phyloP scores from a whole-genome alignment of 257 asterid species.

The Jacaranda mimosifolia region DNA sequence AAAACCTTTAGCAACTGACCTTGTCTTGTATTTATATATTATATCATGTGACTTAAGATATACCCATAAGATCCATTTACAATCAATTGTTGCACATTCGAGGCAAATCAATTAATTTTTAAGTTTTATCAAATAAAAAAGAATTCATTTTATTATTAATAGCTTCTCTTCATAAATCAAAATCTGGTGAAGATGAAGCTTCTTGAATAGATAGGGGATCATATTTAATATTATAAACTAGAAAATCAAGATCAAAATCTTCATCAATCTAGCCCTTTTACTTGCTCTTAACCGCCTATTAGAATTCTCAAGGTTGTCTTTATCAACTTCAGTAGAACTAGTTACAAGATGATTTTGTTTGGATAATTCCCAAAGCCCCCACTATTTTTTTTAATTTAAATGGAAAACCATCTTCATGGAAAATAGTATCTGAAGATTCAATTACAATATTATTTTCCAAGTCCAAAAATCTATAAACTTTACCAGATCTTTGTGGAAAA shows the following conservation, averaged over 20 bases:
- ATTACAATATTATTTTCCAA: neutral
- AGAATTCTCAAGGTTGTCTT: neutral
- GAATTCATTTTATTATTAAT: neutral
- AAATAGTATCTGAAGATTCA: neutral
- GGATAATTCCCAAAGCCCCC: neutral
- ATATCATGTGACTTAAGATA: too few species aligned
- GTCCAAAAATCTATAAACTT: neutral
- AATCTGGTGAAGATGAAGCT: neutral
- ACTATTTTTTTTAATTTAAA: too few species aligned
- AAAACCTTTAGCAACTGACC: too few species aligned
- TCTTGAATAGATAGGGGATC: neutral
- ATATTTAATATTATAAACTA: too few species aligned
- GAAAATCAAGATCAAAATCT: neutral
- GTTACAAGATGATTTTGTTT: neutral
- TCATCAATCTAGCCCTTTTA: neutral
- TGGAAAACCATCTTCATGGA: neutral
- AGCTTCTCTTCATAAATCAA: neutral
- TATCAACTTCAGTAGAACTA: neutral
- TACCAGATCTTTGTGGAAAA: too few species aligned
- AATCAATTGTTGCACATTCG: too few species aligned
- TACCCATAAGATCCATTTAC: too few species aligned
- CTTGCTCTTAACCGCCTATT: too few species aligned
- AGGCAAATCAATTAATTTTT: too few species aligned
- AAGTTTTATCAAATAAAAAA: too few species aligned
- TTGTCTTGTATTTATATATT: too few species aligned